Conservation (phyloP, 345 rosid genomes). For the Euphorbia pulcherrima region DNA sequence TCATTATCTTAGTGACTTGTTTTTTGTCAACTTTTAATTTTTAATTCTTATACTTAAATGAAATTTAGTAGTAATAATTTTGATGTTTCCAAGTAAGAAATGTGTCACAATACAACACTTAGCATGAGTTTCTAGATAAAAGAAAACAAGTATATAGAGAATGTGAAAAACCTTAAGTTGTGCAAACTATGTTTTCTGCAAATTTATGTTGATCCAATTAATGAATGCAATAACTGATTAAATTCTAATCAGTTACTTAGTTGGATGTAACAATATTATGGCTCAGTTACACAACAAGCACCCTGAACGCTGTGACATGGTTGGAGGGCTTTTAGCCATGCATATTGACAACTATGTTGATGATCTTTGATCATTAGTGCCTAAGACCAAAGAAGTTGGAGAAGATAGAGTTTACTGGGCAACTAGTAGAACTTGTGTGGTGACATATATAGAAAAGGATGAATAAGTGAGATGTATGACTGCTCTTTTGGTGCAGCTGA, state of each 20-base stretch:
- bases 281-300: slow-evolving; percentile 76
- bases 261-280: slow-evolving; percentile 87
- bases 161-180: too few species aligned
- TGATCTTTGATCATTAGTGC: slow-evolving; percentile 84
- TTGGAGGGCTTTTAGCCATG: slow-evolving; percentile 98
- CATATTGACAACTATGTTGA: too few species aligned
- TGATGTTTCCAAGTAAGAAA: too few species aligned
- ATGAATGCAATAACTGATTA: not conserved
- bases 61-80: too few species aligned
- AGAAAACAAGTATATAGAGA: too few species aligned
- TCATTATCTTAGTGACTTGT: too few species aligned
- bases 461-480: slow-evolving; percentile 99
- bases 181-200: too few species aligned
- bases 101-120: too few species aligned
- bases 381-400: slow-evolving; percentile 96
- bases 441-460: slow-evolving; percentile 89
- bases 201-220: too few species aligned
- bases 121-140: too few species aligned
- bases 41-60: too few species aligned
- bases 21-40: too few species aligned
- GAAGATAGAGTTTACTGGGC: slow-evolving; percentile 88
- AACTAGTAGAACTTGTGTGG: slow-evolving; percentile 93
- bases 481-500: slow-evolving; percentile 99
- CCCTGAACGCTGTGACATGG: slow-evolving; percentile 88
- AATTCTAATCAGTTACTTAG: slow-evolving; percentile 59